A percentile compares a stretch with the other conserved stretches of the same genome.
These are phyloP conservation scores for Parmelia sp. DNA, from an alignment of 495 filamentous ascomycete genomes.

Conservation along the genomic window DNA sequence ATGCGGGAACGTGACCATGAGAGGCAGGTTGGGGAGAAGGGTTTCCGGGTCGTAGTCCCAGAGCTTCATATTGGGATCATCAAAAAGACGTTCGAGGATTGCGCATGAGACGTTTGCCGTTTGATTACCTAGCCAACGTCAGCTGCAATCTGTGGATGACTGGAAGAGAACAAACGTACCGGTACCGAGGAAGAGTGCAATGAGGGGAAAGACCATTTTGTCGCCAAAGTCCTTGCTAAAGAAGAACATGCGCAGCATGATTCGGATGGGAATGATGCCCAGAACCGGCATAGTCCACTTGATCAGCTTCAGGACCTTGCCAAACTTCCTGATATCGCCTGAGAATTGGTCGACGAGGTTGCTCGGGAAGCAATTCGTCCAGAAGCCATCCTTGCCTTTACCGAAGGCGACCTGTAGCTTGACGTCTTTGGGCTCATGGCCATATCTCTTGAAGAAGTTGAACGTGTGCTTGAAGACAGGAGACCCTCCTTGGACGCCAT, in stretches of 20 bases:
- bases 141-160: not conserved
- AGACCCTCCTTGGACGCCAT: slow-evolving; percentile 79
- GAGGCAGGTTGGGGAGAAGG: slow-evolving; percentile 60
- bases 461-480: slow-evolving; percentile 76
- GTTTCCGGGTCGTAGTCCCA: slow-evolving; percentile 70
- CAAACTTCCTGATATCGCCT: slow-evolving; percentile 61
- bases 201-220: slow-evolving; percentile 64
- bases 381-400: slow-evolving; percentile 65
- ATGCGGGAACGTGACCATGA: slow-evolving; percentile 77
- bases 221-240: slow-evolving; percentile 72
- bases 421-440: slow-evolving; percentile 60
- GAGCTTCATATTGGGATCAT: slow-evolving; percentile 66
- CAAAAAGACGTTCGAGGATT: slow-evolving; percentile 68
- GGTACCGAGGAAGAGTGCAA: slow-evolving; percentile 73
- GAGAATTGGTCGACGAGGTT: slow-evolving; percentile 56
- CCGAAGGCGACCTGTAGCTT: slow-evolving; percentile 75
- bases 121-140: slow-evolving; percentile 48
- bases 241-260: slow-evolving; percentile 61
- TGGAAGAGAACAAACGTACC: slow-evolving; percentile 32
- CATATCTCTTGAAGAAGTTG: slow-evolving; percentile 66
- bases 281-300: slow-evolving; percentile 65
- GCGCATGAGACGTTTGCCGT: slow-evolving; percentile 69
- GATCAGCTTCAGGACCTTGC: slow-evolving; percentile 57
- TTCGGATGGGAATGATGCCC: slow-evolving; percentile 65
- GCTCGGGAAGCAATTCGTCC: slow-evolving; percentile 76